Evolutionary conservation across 306 rosid genomes (phyloP), one percentile per base, ranked within the genome.

Genomic region (Citrullus colocynthis): DNA sequence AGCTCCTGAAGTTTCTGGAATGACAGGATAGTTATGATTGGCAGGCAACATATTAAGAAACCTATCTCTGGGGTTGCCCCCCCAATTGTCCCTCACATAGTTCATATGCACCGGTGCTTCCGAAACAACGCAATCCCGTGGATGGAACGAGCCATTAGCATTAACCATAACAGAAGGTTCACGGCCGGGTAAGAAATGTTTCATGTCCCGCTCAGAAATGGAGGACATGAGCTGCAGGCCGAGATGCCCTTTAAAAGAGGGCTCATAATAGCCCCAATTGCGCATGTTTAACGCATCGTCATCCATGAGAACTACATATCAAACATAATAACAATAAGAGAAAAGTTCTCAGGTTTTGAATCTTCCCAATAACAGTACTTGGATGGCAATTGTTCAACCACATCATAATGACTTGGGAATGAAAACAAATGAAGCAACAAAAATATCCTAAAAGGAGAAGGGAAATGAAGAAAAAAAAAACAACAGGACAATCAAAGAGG

Each of bases 191-290:
- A 89, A 65, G 85, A 77, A 92, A 20, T 93, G 79, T 45, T 95
- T 95, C 0, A 90, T 87, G 80, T 92, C 98, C 4, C 91, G 93
- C 76, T 95, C 99, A 9, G 86, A 80, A 85, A 95, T 90, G 66
- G 88, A 84, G 52, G 99, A 83, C 97, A 95, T 90, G 78, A 95
- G 99, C 88, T 95, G 97, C 75, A 95, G 89, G 76, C 95, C 92
- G 55, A 95, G 96, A 82, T 91, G 96, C 5, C 93, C 96, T 75
- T 90, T 92, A 75, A 90, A 91, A 34, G 97, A 84, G 36, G 98
- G 91, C 79, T 95, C 99, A 85, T 95, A 95, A 75, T 95, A 95
- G 41, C 97, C 97, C 99, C 99, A 95, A 81, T 95, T 95, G 81
- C 93, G 90, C 92, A 95, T 95, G 85, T 90, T 94, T 82, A 95